These are phyloP conservation scores for Penicillium diatomitis DNA, from an alignment of 495 filamentous ascomycete species.

Conservation along the genomic window DNA sequence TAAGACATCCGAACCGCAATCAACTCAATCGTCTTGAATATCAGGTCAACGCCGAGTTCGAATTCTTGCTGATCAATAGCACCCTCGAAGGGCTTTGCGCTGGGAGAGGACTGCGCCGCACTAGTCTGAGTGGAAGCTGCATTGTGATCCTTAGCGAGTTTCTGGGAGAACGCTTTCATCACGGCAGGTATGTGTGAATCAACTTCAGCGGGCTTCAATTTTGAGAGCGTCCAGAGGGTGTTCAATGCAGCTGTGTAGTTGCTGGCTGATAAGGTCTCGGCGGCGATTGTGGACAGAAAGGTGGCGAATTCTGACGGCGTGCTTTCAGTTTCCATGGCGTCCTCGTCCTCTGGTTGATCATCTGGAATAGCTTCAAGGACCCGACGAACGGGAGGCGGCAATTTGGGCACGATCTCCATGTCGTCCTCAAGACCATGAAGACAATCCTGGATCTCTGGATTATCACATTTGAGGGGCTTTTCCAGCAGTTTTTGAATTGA, in stretches of 20 bases:
- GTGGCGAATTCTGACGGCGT: slow-evolving; percentile 69
- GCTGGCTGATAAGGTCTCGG: slow-evolving; percentile 64
- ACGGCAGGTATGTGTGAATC: slow-evolving; percentile 79
- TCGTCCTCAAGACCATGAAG: slow-evolving; percentile 62
- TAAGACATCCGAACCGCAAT: slow-evolving; percentile 85
- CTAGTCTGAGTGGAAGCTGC: slow-evolving; percentile 53
- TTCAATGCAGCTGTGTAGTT: slow-evolving; percentile 84
- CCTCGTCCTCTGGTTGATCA: slow-evolving; percentile 78
- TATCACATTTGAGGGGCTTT: slow-evolving; percentile 78
- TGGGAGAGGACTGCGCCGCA: slow-evolving; percentile 24
- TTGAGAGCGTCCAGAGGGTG: slow-evolving; percentile 82
- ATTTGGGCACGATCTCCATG: slow-evolving; percentile 47
- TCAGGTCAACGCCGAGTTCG: slow-evolving; percentile 76
- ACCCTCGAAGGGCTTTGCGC: slow-evolving; percentile 41
- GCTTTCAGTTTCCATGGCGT: slow-evolving; percentile 72
- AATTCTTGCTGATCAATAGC: slow-evolving; percentile 66
- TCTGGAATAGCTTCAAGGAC: slow-evolving; percentile 88
- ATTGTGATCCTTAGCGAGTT: slow-evolving; percentile 89
- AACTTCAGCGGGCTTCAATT: slow-evolving; percentile 71
- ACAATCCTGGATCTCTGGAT: slow-evolving; percentile 85
- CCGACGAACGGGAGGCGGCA: slow-evolving; percentile 60
- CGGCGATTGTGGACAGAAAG: slow-evolving; percentile 71
- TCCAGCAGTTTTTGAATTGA: slow-evolving; percentile 81
- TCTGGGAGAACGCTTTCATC: slow-evolving; percentile 90
- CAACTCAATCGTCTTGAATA: slow-evolving; percentile 89